Base-by-base conservation (phyloP, 306 rosid genomes). In the Pachyrhizus erosus region DNA sequence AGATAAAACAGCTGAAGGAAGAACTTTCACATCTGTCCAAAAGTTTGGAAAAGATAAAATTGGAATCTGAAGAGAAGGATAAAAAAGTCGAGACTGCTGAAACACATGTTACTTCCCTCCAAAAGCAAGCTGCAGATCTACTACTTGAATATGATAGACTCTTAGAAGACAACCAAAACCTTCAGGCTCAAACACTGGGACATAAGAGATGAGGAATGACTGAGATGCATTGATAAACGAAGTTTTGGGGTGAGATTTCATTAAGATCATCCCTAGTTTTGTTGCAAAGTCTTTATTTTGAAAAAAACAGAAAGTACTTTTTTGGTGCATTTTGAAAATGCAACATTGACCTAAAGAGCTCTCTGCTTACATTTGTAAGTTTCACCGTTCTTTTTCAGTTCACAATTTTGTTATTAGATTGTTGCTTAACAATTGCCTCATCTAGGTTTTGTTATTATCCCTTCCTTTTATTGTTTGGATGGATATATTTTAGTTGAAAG, bases 131-230 rank as follows among this genome's bases (percentile, higher is more conserved):
- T 3, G 94, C 97, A 1, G 94, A 93, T 87, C 78, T 93, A 46
- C 90, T 93, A 58, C 96, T 93, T 9, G 98, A 93, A 74, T 93
- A 91, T 9, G 98, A 91, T 76, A 85, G 93, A 17, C 90, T 93
- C 43, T 88, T 93, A 51, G 94, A 91, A 89, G 97, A 91, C 80
- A 93, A 91, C 89, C 98, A 93, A 81, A 91, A 87, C 65, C 97
- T 91, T 83, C 97, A 91, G 82, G 83, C 85, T 89, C 94, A 89
- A 84, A 54, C 85, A 39, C 23, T 52, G 15, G 84, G 91, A 58
- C 80, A 37, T 15, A 89, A 75, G 77, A 81, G 31, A 7, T 40
- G 2, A 27, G 78, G 54, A 58, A 81, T 69, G 24, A 7, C 23
- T 39, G 72, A 86, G 79, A 48, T 76, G n/a, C 79, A 46, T 17